Evolutionary conservation across 495 filamentous ascomycete species (phyloP).

Genomic region (Letharia columbiana): DNA sequence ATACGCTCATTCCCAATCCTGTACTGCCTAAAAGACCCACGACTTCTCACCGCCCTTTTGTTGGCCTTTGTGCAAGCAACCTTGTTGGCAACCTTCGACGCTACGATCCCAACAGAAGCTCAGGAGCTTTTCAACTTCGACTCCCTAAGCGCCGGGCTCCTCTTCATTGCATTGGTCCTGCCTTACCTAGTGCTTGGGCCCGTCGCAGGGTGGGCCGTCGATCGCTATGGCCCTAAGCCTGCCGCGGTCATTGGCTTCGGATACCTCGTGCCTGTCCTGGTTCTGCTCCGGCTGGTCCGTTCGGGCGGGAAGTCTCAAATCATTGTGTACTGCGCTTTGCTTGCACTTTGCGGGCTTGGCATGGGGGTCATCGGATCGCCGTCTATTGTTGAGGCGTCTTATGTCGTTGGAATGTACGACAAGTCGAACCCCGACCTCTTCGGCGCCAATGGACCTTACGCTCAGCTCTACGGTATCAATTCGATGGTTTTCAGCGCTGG

Average conservation of each 20-base stretch:
- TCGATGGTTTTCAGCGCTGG: slow-evolving; percentile 44
- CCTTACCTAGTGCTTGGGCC: slow-evolving; percentile 45
- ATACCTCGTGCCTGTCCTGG: slow-evolving; percentile 40
- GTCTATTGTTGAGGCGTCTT: slow-evolving; percentile 33
- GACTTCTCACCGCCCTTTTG: slow-evolving; percentile 38
- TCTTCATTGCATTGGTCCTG: slow-evolving; percentile 44
- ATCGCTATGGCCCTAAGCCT: slow-evolving; percentile 41
- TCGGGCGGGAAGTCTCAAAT: slow-evolving; percentile 32
- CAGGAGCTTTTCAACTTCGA: slow-evolving; percentile 43
- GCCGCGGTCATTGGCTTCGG: slow-evolving; percentile 40
- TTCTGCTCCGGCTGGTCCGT: slow-evolving; percentile 41
- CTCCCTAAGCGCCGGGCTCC: slow-evolving; percentile 43
- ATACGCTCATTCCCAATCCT: slow-evolving; percentile 39
- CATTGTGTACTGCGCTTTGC: slow-evolving; percentile 36
- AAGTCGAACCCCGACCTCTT: slow-evolving; percentile 38
- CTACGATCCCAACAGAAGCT: slow-evolving; percentile 47
- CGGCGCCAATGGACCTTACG: slow-evolving; percentile 44
- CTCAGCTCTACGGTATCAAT: slow-evolving; percentile 49
- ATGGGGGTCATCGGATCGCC: slow-evolving; percentile 42
- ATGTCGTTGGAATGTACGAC: slow-evolving; percentile 31
- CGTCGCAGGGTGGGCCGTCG: slow-evolving; percentile 43
- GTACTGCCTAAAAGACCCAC: slow-evolving; percentile 35
- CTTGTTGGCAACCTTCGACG: slow-evolving; percentile 45
- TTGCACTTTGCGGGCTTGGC: slow-evolving; percentile 43
- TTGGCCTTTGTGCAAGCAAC: slow-evolving; percentile 44